Percentiles rank a stretch among this genome's conserved stretches.
These are phyloP conservation scores for Coniella vitis DNA, from an alignment of 2,329 filamentous ascomycete genomes.

Conservation along the genomic window DNA sequence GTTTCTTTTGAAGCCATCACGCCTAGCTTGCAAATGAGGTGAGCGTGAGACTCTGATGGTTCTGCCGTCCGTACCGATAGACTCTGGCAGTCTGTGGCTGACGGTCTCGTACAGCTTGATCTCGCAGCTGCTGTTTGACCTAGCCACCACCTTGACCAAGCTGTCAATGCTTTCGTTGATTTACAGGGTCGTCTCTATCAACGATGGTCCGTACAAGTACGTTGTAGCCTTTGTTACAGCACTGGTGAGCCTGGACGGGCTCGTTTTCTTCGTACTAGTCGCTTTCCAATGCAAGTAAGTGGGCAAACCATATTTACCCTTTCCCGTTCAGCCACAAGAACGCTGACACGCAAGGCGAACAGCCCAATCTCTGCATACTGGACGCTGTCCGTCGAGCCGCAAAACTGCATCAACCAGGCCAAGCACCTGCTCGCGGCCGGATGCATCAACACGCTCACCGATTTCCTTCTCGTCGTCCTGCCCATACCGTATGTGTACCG, in stretches of 20 bases:
- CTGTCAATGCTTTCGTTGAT: constrained; percentile 34
- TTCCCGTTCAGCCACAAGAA: not conserved
- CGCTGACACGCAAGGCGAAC: constrained; percentile 18
- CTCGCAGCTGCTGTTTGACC: constrained; percentile 30
- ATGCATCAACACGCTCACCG: constrained; percentile 53
- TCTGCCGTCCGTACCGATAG: too few relatives aligned
- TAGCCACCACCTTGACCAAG: constrained; percentile 32
- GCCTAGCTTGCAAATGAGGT: constrained; percentile 24
- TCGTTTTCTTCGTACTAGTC: constrained; percentile 30
- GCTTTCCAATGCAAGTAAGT: constrained; percentile 32
- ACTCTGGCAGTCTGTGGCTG: not conserved
- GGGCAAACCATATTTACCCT: not conserved
- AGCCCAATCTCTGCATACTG: constrained; percentile 34
- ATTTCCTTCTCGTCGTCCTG: constrained; percentile 47
- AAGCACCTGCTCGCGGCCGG: constrained; percentile 47
- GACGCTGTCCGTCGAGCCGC: constrained; percentile 25
- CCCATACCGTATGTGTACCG: constrained; percentile 41
- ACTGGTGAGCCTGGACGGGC: constrained; percentile 25
- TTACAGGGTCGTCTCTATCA: constrained; percentile 29
- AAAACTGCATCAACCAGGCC: constrained; percentile 41
- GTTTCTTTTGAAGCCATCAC: constrained; percentile 19
- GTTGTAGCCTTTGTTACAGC: constrained; percentile 24
- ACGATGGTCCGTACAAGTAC: constrained; percentile 24
- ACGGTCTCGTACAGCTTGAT: constrained; percentile 21
- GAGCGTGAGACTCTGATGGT: too few relatives aligned